Conservation (phyloP, 2,329 filamentous ascomycete genomes). For the Colletotrichum sp. region DNA sequence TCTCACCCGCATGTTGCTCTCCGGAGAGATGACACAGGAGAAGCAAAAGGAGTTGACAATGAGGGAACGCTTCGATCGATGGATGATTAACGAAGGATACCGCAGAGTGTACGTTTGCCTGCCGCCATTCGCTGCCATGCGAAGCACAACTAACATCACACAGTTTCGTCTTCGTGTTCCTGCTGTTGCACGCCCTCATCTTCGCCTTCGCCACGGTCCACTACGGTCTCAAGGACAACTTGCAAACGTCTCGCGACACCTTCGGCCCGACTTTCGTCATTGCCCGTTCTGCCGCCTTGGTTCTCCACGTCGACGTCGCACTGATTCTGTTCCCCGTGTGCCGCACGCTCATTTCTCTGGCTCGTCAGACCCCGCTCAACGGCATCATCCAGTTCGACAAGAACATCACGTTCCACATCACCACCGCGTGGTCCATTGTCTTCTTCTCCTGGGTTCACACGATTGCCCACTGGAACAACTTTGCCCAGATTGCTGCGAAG, state of each 20-base stretch:
- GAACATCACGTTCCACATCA: conserved; percentile 89
- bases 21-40: conserved; percentile 81
- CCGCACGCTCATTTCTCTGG: conserved; percentile 81
- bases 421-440: conserved; percentile 84
- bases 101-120: conserved; percentile 69
- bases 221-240: conserved; percentile 78
- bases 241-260: conserved; percentile 67
- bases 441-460: conserved; percentile 90
- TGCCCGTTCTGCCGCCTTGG: conserved; percentile 76
- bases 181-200: conserved; percentile 75
- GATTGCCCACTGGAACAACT: conserved; percentile 87
- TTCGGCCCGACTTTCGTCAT: conserved; percentile 81
- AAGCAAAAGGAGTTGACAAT: conserved; percentile 70
- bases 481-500: conserved; percentile 76
- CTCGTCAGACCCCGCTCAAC: conserved; percentile 81
- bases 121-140: not conserved
- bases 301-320: conserved; percentile 82
- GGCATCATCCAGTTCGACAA: conserved; percentile 89
- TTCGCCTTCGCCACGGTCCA: conserved; percentile 83
- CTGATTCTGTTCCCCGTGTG: conserved; percentile 83
- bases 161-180: conserved; percentile 80
- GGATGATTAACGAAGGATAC: conserved; percentile 92
- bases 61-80: conserved; percentile 78
- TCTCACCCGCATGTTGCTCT: conserved; percentile 81
- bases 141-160: conserved; percentile 8